Evolutionary conservation across 2,329 filamentous ascomycete species (phyloP).

Genomic region (Escovopsis sp.): DNA sequence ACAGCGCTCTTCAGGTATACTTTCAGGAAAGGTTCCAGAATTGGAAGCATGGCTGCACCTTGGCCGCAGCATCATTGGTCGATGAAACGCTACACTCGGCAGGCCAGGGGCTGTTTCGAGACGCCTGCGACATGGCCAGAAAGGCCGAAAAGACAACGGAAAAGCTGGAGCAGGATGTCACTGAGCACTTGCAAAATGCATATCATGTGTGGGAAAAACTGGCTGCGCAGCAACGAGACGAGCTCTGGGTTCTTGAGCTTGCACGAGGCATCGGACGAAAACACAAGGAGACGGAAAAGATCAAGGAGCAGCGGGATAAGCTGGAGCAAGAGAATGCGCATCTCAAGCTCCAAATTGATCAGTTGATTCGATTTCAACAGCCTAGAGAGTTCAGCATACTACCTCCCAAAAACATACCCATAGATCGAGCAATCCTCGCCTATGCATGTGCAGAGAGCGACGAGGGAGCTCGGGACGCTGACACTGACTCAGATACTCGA

Average conservation of each 20-base stretch:
- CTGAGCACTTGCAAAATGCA: conserved; percentile 61
- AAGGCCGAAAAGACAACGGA: conserved; percentile 38
- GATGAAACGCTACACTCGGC: conserved; percentile 39
- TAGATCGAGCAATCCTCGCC: conserved; percentile 34
- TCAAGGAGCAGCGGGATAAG: conserved; percentile 34
- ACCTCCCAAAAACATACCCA: conserved; percentile 35
- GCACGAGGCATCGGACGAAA: conserved; percentile 44
- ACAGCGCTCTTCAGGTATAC: conserved; percentile 52
- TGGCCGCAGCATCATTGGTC: conserved; percentile 31
- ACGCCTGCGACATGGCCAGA: conserved; percentile 31
- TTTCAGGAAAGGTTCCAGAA: conserved; percentile 53
- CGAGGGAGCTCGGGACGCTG: conserved; percentile 25
- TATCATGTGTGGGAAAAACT: conserved; percentile 64
- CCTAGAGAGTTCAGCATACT: conserved; percentile 43
- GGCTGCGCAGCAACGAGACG: conserved; percentile 36
- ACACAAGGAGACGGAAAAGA: conserved; percentile 37
- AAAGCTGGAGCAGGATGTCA: conserved; percentile 52
- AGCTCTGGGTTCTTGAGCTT: conserved; percentile 47
- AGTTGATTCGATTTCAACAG: conserved; percentile 43
- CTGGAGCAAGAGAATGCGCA: conserved; percentile 42
- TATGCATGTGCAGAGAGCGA: conserved; percentile 31
- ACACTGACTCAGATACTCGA: conserved; percentile 34
- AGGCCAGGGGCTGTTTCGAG: conserved; percentile 21
- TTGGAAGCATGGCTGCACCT: conserved; percentile 43
- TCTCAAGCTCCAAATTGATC: conserved; percentile 43